Evolutionary conservation across 192 early-diverging fungal species (phyloP).

Genomic region (Coemansia umbellata): DNA sequence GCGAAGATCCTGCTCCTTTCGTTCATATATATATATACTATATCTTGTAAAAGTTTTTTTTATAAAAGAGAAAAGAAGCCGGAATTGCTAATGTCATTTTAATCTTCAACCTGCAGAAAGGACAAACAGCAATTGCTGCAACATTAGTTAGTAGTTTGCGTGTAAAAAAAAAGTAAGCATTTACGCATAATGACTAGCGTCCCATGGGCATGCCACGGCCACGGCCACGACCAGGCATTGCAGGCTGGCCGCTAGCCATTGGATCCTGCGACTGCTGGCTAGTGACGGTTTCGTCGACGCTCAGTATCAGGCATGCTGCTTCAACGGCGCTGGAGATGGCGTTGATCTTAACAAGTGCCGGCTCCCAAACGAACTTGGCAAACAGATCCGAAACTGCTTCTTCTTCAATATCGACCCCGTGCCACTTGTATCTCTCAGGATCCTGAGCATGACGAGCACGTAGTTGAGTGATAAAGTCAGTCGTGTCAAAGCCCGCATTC

Average conservation of each 20-base stretch:
- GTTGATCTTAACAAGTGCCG: slow-evolving; percentile 96
- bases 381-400: slow-evolving; percentile 89
- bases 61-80: neutral
- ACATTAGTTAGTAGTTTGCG: too few species aligned
- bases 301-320: slow-evolving; percentile 93
- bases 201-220: slow-evolving; percentile 56
- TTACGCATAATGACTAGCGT: slow-evolving; percentile 1
- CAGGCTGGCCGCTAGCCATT: slow-evolving; percentile 53
- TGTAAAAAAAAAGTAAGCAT: neutral
- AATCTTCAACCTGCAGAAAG: too few species aligned
- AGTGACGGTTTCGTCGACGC: slow-evolving; percentile 96
- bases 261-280: slow-evolving; percentile 79
- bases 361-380: slow-evolving; percentile 96
- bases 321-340: slow-evolving; percentile 90
- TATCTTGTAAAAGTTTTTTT: too few species aligned
- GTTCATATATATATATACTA: too few species aligned
- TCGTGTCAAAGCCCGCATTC: slow-evolving; percentile 98
- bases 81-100: too few species aligned
- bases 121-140: too few species aligned
- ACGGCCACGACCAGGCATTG: slow-evolving; percentile 58
- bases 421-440: slow-evolving; percentile 70
- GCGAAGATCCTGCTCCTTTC: too few species aligned
- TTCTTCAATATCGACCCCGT: slow-evolving; percentile 86
- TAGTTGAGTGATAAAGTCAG: slow-evolving; percentile 95
- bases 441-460: slow-evolving; percentile 79